Evolutionary conservation across 176 grass and related monocot species (phyloP).

Genomic region (Carex parvula): DNA sequence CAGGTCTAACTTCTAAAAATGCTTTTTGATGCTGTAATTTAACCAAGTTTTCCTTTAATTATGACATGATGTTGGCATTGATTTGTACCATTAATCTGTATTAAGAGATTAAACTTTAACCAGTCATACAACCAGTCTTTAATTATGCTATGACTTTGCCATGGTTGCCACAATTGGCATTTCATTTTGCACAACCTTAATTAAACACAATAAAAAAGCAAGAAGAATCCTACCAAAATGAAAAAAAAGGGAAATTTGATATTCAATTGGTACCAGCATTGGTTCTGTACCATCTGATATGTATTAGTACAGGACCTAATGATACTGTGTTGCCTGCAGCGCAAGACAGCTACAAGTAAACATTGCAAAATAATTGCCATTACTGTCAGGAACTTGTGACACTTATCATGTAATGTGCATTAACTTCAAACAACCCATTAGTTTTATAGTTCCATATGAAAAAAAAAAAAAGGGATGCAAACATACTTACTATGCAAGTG

Average conservation of each 20-base stretch:
- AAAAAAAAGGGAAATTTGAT: neutral
- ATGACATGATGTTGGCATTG: neutral
- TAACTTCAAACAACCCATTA: neutral
- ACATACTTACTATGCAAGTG: slow-evolving; percentile 67
- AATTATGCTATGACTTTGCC: too few relatives aligned
- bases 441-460: neutral
- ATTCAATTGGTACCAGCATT: neutral
- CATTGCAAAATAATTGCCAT: neutral
- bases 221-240: neutral
- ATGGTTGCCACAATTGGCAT: neutral
- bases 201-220: neutral
- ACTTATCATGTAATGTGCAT: neutral
- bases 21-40: neutral
- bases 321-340: neutral
- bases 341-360: slow-evolving; percentile 17
- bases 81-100: neutral
- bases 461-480: neutral
- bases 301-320: slow-evolving; percentile 13
- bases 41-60: neutral
- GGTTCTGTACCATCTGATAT: neutral
- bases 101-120: neutral
- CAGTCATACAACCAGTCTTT: neutral
- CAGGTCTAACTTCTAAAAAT: neutral
- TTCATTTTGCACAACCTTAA: neutral
- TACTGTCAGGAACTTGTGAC: neutral